Base-by-base conservation (phyloP, 208 protist species). In the Leishmania arabica region DNA sequence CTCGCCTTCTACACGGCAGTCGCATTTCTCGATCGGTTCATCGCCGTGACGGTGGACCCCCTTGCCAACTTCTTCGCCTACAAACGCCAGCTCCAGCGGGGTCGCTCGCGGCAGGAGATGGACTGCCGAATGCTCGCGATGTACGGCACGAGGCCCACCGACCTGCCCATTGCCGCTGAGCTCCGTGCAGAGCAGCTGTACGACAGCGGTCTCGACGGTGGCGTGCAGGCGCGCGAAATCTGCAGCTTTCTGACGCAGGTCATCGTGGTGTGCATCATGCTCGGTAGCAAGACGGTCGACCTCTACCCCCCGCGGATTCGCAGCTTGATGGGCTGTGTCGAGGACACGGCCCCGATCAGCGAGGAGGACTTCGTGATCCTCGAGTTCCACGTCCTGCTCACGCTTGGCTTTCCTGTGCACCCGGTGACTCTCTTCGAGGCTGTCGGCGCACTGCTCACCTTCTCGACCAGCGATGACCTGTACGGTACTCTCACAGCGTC, bases 221-320 rank as follows among this genome's bases (percentile, higher is more conserved):
- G 78, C 37, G 78, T 88, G 75, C 78, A 84, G 47, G 69, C 74
- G 42, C 70, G 82, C 9, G 81, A 84, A n/a, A 83, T 88, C 68
- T 83, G 82, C n/a, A 86, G 80, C 62, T 93, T 92, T 75, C 90
- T 97, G 54, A 93, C 88, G 47, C 88, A 91, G n/a, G 90, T 95
- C 64, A 91, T 97, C 69, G 83, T 86, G 49, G 87, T 90, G 40
- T 97, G 93, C 79, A 86, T 84, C 49, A 94, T 96, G 91, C 84
- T 96, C 68, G 88, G 87, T 42, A 93, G 91, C 82, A 96, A 96
- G 79, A 88, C 89, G n/a, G 84, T 89, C 37, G 88, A 96, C 80
- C 85, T 85, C n/a, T 93, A 91, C 81, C 90, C 91, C 54, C 89
- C 91, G 15, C 81, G 85, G n/a, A 87, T 94, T 62, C 84, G 86